These are phyloP conservation scores for Neurospora sp. DNA, from an alignment of 495 filamentous ascomycete genomes.

Conservation along the genomic window DNA sequence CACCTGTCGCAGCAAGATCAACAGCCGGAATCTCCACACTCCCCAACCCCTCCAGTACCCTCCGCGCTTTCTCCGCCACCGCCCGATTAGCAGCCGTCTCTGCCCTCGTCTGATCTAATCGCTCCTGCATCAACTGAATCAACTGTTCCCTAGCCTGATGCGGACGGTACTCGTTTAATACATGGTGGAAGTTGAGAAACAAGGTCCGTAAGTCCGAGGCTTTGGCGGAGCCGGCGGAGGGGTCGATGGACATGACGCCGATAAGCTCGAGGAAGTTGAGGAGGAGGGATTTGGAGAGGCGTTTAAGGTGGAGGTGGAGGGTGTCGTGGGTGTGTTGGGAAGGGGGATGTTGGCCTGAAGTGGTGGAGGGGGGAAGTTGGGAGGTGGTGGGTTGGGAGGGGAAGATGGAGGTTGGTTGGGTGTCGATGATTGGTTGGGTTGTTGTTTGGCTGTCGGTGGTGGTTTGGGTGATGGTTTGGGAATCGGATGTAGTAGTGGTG, in stretches of 20 bases:
- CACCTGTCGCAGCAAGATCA: not conserved
- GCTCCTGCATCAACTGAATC: constrained; percentile 85
- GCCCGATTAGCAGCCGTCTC: constrained; percentile 69
- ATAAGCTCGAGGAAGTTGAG: constrained; percentile 78
- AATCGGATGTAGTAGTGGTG: not conserved
- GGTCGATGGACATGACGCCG: constrained; percentile 54
- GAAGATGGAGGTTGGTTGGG: not conserved
- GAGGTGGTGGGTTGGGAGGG: not conserved
- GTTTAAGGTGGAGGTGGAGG: constrained; percentile 52
- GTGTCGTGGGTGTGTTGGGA: not conserved
- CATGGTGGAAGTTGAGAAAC: constrained; percentile 79
- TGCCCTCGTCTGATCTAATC: constrained; percentile 58
- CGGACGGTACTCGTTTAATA: constrained; percentile 88
- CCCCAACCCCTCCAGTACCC: constrained; percentile 53
- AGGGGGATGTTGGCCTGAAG: no score
- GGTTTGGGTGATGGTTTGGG: constrained; percentile 16
- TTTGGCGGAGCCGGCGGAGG: constrained; percentile 50
- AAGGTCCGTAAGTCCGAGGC: constrained; percentile 65
- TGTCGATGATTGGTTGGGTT: not conserved
- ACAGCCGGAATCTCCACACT: constrained; percentile 26
- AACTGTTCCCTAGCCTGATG: constrained; percentile 90
- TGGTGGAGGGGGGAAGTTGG: not conserved
- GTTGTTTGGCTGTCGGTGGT: constrained; percentile 32
- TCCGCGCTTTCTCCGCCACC: constrained; percentile 61
- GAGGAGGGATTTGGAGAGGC: constrained; percentile 68